Conservation (phyloP, 495 filamentous ascomycete species). For the Neurospora sp. region DNA sequence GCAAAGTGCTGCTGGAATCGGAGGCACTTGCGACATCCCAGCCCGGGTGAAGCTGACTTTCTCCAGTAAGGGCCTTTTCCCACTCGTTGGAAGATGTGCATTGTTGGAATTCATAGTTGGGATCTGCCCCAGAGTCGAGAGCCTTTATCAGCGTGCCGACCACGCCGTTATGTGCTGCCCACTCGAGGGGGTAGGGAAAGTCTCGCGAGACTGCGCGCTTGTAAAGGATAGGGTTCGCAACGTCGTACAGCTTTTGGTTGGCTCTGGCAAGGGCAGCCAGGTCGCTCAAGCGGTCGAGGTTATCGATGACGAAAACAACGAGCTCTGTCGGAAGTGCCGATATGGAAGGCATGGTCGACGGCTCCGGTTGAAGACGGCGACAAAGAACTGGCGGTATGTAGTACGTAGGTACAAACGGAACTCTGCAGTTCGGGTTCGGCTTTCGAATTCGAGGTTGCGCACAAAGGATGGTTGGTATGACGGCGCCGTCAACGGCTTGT, state of each 20-base stretch:
- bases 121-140: slow-evolving; percentile 17
- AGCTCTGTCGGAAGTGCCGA: slow-evolving; percentile 19
- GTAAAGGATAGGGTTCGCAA: slow-evolving; percentile 18
- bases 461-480: not conserved
- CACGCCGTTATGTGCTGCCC: slow-evolving; percentile 19
- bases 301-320: slow-evolving; percentile 16
- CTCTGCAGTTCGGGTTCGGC: not conserved
- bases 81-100: slow-evolving; percentile 6
- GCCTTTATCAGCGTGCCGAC: slow-evolving; percentile 13
- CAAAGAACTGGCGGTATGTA: not conserved
- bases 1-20: not conserved
- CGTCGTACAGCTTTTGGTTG: slow-evolving; percentile 11
- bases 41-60: not conserved
- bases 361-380: not conserved
- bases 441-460: not conserved
- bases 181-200: slow-evolving; percentile 16
- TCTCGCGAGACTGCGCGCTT: slow-evolving; percentile 8
- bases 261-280: slow-evolving; percentile 17
- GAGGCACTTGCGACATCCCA: slow-evolving; percentile 1
- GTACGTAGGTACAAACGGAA: not conserved
- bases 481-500: not conserved
- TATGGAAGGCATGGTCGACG: slow-evolving; percentile 1
- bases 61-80: not conserved
- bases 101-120: slow-evolving; percentile 17
- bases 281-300: slow-evolving; percentile 15